Base-by-base conservation (phyloP, 2,329 filamentous ascomycete genomes). In the Alternaria consortialis region DNA sequence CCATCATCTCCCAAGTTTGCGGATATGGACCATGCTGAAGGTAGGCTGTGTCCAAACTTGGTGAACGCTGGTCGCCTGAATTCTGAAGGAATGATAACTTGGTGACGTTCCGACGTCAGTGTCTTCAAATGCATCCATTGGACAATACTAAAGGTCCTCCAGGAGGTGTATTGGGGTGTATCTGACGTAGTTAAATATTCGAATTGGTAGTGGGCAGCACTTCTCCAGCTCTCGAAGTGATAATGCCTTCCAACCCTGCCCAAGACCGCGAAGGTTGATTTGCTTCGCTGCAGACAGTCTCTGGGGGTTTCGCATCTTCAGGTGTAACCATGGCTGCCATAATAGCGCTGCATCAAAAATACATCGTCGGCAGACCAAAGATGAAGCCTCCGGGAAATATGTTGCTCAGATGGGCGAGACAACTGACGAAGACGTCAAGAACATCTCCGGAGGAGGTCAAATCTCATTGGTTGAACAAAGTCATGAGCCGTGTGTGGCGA, bases 261-360 rank as follows among this genome's bases (percentile, higher is more conserved):
- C 65, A 67, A 25, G 57, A 65, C 65, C 65, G 65, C 2, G 60
- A 61, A 5, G 65, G 63, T 20, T 62, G 32, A 4, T 42, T 12
- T 0, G 48, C 39, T 7, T 64, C 53, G 25, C 31, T 20, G 20
- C 15, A 32, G 47, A 25, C 8, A 44, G 11, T 60, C 37, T 50
- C 4, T 9, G n/a, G 1, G 27, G 44, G 34, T 59, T 42, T 36
- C 66, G 43, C 25, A 60, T 61, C n/a, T 32, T 34, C 50, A 62
- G n/a, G 13, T 23, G 25, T 11, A 25, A 46, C 54, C 54, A 67
- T 23, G 65, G 64, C 32, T 67, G 61, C 70, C 66, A 73, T 0
- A 67, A 48, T 2, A 73, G 58, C 2, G 67, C 63, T 7, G 62
- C 58, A 23, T 72, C 66, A 34, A 74, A 74, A 71, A 42, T 55